phyloP scores from a whole-genome alignment of 345 rosid genomes.

The Sisymbrium irio region DNA sequence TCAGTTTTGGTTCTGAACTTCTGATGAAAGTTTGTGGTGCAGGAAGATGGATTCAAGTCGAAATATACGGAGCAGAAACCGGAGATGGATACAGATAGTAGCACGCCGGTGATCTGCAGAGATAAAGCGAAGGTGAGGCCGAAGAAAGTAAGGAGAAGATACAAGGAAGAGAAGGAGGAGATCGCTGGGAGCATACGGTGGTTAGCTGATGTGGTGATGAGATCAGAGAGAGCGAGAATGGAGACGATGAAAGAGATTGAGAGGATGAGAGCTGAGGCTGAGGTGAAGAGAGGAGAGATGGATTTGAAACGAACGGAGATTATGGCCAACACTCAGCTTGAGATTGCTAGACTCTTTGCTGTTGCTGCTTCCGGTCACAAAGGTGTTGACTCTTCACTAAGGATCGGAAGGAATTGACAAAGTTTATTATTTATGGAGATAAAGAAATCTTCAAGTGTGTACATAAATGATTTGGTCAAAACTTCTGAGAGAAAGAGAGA shows the following conservation, averaged over 20 bases:
- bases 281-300: constrained; percentile 76
- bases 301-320: constrained; percentile 91
- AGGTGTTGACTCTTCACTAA: constrained; percentile 70
- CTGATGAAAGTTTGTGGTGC: neutral
- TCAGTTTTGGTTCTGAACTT: neutral
- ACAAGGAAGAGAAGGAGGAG: constrained; percentile 48
- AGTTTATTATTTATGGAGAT: neutral
- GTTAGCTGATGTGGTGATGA: constrained; percentile 79
- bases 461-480: neutral
- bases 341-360: constrained; percentile 82
- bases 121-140: constrained; percentile 45
- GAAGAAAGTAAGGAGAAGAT: constrained; percentile 47
- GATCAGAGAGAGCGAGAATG: constrained; percentile 84
- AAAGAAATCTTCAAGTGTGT: neutral
- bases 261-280: constrained; percentile 88
- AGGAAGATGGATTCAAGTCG: constrained; percentile 62
- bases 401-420: constrained; percentile 70
- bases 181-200: constrained; percentile 77
- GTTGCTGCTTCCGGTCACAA: constrained; percentile 41
- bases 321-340: constrained; percentile 83
- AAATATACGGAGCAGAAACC: constrained; percentile 49
- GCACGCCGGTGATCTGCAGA: constrained; percentile 76
- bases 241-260: constrained; percentile 86
- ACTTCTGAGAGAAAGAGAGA: neutral
- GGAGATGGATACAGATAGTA: constrained; percentile 73